Evolutionary conservation across 1,284 basidiomycete genomes (phyloP).

Genomic region (Heliocybe sulcata): DNA sequence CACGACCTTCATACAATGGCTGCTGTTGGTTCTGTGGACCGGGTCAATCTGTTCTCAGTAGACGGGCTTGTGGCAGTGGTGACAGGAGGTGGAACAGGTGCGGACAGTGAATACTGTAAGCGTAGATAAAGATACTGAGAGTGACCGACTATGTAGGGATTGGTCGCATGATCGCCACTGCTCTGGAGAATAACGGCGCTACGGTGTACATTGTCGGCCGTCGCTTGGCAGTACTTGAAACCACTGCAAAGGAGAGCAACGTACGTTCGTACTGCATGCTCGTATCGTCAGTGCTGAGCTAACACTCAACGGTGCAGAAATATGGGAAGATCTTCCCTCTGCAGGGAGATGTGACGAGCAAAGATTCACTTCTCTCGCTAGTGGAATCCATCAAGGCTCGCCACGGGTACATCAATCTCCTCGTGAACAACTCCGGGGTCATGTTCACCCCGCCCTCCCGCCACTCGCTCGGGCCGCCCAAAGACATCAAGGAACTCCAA

Average conservation of each 20-base stretch:
- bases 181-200: conserved; percentile 67
- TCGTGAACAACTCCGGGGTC: conserved; percentile 71
- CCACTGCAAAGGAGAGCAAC: conserved; percentile 39
- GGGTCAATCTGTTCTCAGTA: conserved; percentile 44
- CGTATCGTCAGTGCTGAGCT: too few species aligned
- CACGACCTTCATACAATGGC: too few species aligned
- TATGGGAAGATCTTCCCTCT: conserved; percentile 56
- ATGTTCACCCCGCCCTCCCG: conserved; percentile 21
- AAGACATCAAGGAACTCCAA: conserved; percentile 53
- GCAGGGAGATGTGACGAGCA: conserved; percentile 58
- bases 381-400: conserved; percentile 46
- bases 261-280: too few species aligned
- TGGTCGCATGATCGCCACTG: conserved; percentile 69
- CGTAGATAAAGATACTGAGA: background rate
- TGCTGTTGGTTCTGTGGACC: background rate
- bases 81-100: conserved; percentile 67
- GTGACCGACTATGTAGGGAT: conserved; percentile 37
- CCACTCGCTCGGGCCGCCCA: conserved; percentile 13
- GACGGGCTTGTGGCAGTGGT: conserved; percentile 57
- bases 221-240: conserved; percentile 45
- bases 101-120: conserved; percentile 9
- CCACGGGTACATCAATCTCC: conserved; percentile 63
- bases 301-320: too few species aligned
- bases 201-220: conserved; percentile 68
- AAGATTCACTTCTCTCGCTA: conserved; percentile 44